These are phyloP conservation scores for Fraxinus cuspidata DNA, from an alignment of 257 asterid species.

Conservation along the genomic window DNA sequence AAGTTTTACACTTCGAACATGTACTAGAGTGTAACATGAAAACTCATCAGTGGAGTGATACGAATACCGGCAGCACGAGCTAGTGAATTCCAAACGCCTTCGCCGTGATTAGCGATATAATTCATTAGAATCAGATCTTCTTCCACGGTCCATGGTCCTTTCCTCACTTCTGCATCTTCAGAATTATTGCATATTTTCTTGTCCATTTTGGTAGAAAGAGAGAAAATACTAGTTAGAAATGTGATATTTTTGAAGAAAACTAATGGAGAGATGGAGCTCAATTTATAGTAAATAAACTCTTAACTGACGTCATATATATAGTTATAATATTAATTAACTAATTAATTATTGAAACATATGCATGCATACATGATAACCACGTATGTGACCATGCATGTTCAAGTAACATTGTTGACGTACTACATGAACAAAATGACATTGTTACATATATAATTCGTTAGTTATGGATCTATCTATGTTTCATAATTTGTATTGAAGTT, in stretches of 20 bases:
- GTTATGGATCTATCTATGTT: no score
- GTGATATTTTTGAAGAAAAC: slow-evolving; percentile 38
- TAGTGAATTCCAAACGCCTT: slow-evolving; percentile 94
- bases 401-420: not conserved
- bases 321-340: slow-evolving; percentile 15
- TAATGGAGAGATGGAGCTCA: slow-evolving; percentile 38
- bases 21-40: not conserved
- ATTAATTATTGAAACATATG: slow-evolving; percentile 8
- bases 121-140: slow-evolving; percentile 94
- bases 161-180: slow-evolving; percentile 85
- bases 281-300: slow-evolving; percentile 63
- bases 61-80: slow-evolving; percentile 85
- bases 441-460: no score
- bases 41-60: not conserved
- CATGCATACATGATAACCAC: not conserved
- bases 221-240: not conserved
- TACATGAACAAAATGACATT: not conserved
- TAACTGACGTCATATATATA: slow-evolving; percentile 29
- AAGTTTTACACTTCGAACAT: not conserved
- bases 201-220: slow-evolving; percentile 49
- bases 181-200: slow-evolving; percentile 64
- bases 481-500: no score
- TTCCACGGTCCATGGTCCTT: slow-evolving; percentile 99
- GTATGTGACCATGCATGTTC: not conserved
- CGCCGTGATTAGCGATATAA: slow-evolving; percentile 92